Conservation (phyloP, 768 basidiomycete genomes). For the Porpolomopsis calyptriformis region DNA sequence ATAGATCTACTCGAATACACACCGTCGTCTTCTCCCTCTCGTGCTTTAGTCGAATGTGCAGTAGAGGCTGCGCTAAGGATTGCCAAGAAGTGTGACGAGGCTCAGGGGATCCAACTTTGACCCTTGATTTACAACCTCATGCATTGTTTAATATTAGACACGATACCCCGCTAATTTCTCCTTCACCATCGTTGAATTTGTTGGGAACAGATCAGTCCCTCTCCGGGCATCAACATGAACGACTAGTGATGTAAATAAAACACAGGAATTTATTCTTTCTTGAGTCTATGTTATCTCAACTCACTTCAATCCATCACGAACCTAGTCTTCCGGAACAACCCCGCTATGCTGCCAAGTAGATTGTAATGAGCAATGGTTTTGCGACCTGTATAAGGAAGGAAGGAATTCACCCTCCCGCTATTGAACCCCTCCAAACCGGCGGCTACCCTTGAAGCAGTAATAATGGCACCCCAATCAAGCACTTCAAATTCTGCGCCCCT, state of each 20-base stretch:
- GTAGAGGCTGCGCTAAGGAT: slow-evolving; percentile 47
- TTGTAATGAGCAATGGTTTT: too few species aligned
- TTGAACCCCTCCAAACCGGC: slow-evolving; percentile 50
- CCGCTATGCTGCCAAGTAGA: background rate
- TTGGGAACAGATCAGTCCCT: too few species aligned
- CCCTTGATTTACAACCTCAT: too few species aligned
- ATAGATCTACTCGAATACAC: slow-evolving; percentile 49
- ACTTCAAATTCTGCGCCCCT: slow-evolving; percentile 43
- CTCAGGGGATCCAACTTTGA: slow-evolving; percentile 41
- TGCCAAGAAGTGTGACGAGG: slow-evolving; percentile 49
- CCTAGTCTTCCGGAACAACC: slow-evolving; percentile 4
- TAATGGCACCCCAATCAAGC: slow-evolving; percentile 76
- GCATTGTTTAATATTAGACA: too few species aligned
- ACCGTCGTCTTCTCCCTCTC: slow-evolving; percentile 41
- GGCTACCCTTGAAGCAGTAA: slow-evolving; percentile 67
- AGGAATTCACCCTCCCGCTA: slow-evolving; percentile 22
- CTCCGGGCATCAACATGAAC: too few species aligned
- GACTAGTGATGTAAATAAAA: too few species aligned
- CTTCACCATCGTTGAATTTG: too few species aligned
- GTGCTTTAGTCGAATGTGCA: slow-evolving; percentile 45
- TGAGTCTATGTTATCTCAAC: slow-evolving; percentile 4
- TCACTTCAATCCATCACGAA: too few species aligned
- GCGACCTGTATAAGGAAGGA: background rate
- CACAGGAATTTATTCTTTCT: too few species aligned
- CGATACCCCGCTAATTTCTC: too few species aligned